Percentiles rank a stretch among this genome's conserved stretches.
Evolutionary conservation across 306 rosid species (phyloP).

Genomic region (Crotalaria pallida): DNA sequence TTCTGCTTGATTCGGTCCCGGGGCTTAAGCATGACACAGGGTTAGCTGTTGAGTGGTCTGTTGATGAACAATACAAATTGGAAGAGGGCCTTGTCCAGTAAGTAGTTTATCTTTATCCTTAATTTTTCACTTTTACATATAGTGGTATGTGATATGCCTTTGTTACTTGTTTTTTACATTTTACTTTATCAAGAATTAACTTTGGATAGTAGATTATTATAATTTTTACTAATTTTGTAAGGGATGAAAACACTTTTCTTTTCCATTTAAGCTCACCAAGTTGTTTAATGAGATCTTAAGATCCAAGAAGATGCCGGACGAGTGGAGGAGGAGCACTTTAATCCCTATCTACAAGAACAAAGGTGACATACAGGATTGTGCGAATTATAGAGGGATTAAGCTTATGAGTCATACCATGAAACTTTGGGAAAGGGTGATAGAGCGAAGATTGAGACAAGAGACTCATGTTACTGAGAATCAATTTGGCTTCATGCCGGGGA

Average conservation of each 20-base stretch:
- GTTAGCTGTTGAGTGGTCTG: conserved; percentile 95
- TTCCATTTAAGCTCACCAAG: background rate
- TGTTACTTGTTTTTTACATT: conserved; percentile 16
- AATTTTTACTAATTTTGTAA: background rate
- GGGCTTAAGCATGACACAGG: conserved; percentile 91
- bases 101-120: conserved; percentile 29
- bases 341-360: too few relatives aligned
- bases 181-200: background rate
- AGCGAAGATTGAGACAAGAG: too few relatives aligned
- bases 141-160: background rate
- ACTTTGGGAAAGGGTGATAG: too few relatives aligned
- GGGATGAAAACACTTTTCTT: conserved; percentile 7
- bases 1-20: conserved; percentile 75
- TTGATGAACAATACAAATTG: conserved; percentile 82
- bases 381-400: too few relatives aligned
- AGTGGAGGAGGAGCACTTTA: too few relatives aligned
- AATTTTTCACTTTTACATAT: background rate
- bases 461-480: too few relatives aligned
- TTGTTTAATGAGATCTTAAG: too few relatives aligned
- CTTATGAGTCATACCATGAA: too few relatives aligned
- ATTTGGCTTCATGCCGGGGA: too few relatives aligned
- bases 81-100: conserved; percentile 81
- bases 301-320: too few relatives aligned
- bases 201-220: background rate
- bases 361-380: too few relatives aligned